These are phyloP conservation scores for Coccomyxa subellipsoidea DNA, from an alignment of 163 green algal genomes.

Conservation along the genomic window DNA sequence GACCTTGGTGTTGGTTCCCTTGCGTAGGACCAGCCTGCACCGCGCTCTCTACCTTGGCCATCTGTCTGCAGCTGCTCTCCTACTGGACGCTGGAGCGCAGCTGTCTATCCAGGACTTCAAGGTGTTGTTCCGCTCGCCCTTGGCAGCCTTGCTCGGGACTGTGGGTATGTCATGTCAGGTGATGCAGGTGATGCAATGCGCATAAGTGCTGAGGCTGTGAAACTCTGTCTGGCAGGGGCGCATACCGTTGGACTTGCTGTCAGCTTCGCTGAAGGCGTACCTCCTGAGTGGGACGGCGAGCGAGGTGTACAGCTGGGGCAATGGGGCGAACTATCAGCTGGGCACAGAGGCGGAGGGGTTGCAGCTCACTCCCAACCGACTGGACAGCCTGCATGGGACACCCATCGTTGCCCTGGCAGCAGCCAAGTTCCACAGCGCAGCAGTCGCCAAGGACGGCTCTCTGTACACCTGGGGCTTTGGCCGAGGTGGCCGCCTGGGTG, in stretches of 20 bases:
- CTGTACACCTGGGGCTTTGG: slow-evolving; percentile 90
- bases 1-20: not conserved
- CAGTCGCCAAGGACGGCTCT: slow-evolving; percentile 61
- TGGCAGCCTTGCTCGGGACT: not conserved
- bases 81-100: slow-evolving; percentile 65
- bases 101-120: slow-evolving; percentile 55
- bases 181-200: not conserved
- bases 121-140: slow-evolving; percentile 29
- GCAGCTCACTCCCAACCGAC: slow-evolving; percentile 40
- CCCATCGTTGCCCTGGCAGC: slow-evolving; percentile 45
- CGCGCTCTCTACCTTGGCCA: slow-evolving; percentile 83
- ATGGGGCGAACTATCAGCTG: slow-evolving; percentile 89
- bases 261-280: slow-evolving; percentile 37
- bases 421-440: slow-evolving; percentile 85
- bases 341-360: slow-evolving; percentile 65
- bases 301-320: slow-evolving; percentile 82
- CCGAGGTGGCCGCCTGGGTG: slow-evolving; percentile 77
- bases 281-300: slow-evolving; percentile 20
- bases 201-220: not conserved
- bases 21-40: slow-evolving; percentile 73
- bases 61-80: slow-evolving; percentile 49
- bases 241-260: slow-evolving; percentile 70
- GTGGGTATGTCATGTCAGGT: not conserved
- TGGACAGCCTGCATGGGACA: slow-evolving; percentile 62
- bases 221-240: slow-evolving; percentile 34